These are phyloP conservation scores for Botryotinia narcissicola DNA, from an alignment of 2,329 filamentous ascomycete species.

Conservation along the genomic window DNA sequence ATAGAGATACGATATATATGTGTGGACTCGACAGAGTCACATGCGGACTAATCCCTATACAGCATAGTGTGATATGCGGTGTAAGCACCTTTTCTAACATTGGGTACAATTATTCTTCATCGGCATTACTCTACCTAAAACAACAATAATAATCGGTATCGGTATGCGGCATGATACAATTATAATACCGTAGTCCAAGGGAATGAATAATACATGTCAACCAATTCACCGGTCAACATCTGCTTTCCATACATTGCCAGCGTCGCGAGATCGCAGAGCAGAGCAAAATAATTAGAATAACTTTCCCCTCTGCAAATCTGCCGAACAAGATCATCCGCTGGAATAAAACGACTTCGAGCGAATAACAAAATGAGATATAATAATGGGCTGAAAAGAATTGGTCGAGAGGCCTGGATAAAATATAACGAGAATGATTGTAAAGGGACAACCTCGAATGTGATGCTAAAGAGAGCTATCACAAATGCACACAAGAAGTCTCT, in stretches of 20 bases:
- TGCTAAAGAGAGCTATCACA: background rate
- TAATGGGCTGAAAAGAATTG: background rate
- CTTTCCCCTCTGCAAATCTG: background rate
- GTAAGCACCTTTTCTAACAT: too few relatives aligned
- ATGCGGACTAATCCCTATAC: too few relatives aligned
- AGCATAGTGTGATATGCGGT: too few relatives aligned
- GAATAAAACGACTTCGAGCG: background rate
- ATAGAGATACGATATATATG: too few relatives aligned
- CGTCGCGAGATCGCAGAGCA: background rate
- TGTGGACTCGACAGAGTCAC: too few relatives aligned
- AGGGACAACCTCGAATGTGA: background rate
- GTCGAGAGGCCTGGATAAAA: background rate
- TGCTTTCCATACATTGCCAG: background rate
- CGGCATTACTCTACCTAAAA: background rate
- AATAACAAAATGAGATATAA: background rate
- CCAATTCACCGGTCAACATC: too few relatives aligned
- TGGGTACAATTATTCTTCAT: background rate
- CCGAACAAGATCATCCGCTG: background rate
- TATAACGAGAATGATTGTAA: background rate
- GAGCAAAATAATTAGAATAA: background rate
- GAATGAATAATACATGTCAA: background rate
- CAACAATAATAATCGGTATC: background rate
- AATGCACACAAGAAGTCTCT: background rate
- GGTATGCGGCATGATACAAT: background rate
- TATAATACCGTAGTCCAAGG: background rate